These are phyloP conservation scores for Kernera saxatilis DNA, from an alignment of 345 rosid genomes.

Conservation along the genomic window DNA sequence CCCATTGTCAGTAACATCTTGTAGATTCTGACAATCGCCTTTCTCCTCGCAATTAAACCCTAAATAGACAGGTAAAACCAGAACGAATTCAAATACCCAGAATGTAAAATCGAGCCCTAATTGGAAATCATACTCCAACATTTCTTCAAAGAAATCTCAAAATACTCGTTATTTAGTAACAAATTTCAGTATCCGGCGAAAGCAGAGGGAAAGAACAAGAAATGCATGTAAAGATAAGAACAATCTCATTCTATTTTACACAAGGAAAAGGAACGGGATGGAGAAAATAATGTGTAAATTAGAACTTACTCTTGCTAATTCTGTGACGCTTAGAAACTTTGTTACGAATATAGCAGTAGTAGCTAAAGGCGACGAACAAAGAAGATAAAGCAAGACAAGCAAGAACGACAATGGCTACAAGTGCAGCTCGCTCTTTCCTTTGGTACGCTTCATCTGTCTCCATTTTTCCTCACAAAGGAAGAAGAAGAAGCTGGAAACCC, in stretches of 20 bases:
- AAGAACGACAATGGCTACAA: constrained; percentile 68
- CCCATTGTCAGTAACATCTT: constrained; percentile 47
- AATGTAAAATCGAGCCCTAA: not conserved
- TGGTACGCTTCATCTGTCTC: constrained; percentile 42
- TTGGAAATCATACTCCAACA: not conserved
- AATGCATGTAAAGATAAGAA: constrained; percentile 1
- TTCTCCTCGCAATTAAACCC: constrained; percentile 51
- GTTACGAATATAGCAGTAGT: constrained; percentile 87
- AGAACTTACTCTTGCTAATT: constrained; percentile 39
- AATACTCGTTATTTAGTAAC: not conserved
- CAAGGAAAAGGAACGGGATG: not conserved
- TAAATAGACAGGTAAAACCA: constrained; percentile 13
- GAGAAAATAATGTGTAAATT: not conserved
- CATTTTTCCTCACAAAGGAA: constrained; percentile 9
- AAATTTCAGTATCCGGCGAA: not conserved
- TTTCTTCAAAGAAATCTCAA: not conserved
- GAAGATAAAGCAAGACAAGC: constrained; percentile 72
- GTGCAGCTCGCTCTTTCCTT: constrained; percentile 56
- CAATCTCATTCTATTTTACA: not conserved
- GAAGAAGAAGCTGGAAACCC: constrained; percentile 15
- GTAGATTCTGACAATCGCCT: constrained; percentile 31
- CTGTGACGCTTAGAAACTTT: constrained; percentile 63
- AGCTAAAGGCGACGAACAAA: constrained; percentile 76
- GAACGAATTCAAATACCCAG: not conserved
- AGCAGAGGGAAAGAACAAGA: not conserved